Evolutionary conservation across 768 basidiomycete genomes (phyloP), one percentile per base, ranked within the genome.

Genomic region (Psilocybe cyanescens): DNA sequence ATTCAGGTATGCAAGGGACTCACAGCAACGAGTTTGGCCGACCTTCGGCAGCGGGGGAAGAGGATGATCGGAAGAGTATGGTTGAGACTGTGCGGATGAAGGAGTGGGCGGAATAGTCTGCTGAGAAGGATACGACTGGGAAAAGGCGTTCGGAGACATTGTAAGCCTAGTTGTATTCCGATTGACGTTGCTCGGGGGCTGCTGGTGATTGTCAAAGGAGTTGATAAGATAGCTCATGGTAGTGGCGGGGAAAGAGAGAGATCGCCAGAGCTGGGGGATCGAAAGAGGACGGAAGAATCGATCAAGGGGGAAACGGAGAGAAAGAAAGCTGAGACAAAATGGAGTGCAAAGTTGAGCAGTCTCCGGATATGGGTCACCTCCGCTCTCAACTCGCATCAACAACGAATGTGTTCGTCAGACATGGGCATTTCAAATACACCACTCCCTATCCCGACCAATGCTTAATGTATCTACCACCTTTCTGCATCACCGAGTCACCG

Each of bases 1-100:
- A 79, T 57, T 44, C 60, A 35, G 70, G 59, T 61, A 59, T 66
- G 53, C 61, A 60, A 55, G 59, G 63, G 62, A 85, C 90, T 76
- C 69, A 92, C 91, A 92, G 70, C 91, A 92, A 69, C 90, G 86
- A 63, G 87, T 89, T 70, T 90, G 83, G 63, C 88, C 89, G 62
- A 88, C 71, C 74, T 84, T 86, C 62, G 87, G 89, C 35, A 84
- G 71, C 46, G 67, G 33, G 60, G 68, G 70, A 35, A 71, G 41
- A 9, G 74, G 37, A 37, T 78, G 76, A 78, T 83, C 79, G 68
- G 75, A 45, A 53, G 72, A 33, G 71, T 71, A 66, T 68, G 67
- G 57, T 12, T 44, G 41, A n/a, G 41, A 16, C 14, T 44, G 41
- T 65, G 70, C 30, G 3, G 76, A 68, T 64, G 70, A 68, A 49